Evolutionary conservation across 192 early-diverging fungal genomes (phyloP).

Genomic region (Coemansia biformis): DNA sequence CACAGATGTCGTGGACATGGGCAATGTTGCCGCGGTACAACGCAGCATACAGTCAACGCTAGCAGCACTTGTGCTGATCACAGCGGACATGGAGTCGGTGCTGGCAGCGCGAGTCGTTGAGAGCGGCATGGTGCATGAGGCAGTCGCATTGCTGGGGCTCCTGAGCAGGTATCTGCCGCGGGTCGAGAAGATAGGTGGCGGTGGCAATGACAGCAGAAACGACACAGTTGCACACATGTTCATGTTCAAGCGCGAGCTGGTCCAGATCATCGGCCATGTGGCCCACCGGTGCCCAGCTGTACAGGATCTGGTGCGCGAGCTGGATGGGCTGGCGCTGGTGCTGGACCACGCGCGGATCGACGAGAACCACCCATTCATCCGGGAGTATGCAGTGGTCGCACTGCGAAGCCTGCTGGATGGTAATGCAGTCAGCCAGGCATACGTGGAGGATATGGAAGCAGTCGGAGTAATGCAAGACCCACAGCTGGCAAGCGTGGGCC

Average conservation of each 20-base stretch:
- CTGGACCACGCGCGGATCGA: slow-evolving; percentile 47
- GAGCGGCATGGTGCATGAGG: slow-evolving; percentile 4
- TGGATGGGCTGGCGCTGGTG: slow-evolving; percentile 37
- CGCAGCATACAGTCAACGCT: slow-evolving; percentile 13
- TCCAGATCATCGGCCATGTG: slow-evolving; percentile 35
- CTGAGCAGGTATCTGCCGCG: slow-evolving; percentile 31
- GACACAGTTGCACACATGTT: slow-evolving; percentile 15
- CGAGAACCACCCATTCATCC: slow-evolving; percentile 48
- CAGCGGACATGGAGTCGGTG: slow-evolving; percentile 5
- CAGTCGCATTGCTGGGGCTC: slow-evolving; percentile 23
- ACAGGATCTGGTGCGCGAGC: slow-evolving; percentile 37
- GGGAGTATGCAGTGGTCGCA: slow-evolving; percentile 43
- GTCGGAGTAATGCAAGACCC: slow-evolving; percentile 11
- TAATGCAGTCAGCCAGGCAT: slow-evolving; percentile 35
- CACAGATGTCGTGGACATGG: slow-evolving; percentile 9
- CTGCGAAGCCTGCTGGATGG: slow-evolving; percentile 25
- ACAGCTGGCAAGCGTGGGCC: slow-evolving; percentile 8
- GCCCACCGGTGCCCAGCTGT: slow-evolving; percentile 15
- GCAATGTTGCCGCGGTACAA: slow-evolving; percentile 12
- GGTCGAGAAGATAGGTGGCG: slow-evolving; percentile 8
- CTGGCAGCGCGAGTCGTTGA: slow-evolving; percentile 9
- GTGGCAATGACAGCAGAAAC: background rate
- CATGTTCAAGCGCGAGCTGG: slow-evolving; percentile 46
- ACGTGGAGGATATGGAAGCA: slow-evolving; percentile 21
- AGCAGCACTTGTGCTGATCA: slow-evolving; percentile 18